Base-by-base conservation (phyloP, 495 filamentous ascomycete genomes). In the Echria macrotheca region DNA sequence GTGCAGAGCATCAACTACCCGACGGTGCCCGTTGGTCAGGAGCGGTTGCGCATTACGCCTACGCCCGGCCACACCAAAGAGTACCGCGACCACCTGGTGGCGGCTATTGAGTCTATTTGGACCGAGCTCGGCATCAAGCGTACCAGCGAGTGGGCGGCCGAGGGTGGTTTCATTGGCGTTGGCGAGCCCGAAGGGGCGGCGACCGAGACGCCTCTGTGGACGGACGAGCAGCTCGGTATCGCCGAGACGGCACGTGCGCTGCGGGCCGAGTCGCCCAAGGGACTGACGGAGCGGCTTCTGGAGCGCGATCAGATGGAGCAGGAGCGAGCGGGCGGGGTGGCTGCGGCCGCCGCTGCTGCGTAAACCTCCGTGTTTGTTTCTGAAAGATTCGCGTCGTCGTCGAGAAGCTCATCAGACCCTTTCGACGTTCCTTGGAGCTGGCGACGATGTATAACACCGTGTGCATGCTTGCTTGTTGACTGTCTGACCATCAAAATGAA, bases 1-100 rank as follows among this genome's bases (percentile, higher is more conserved):
- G 93, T 98, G 11, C 93, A 98, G 69, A 88, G 88, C 48, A 97
- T 98, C 77, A 98, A 98, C 71, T 98, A 97, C 69, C 93, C 93
- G 5, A 98, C 93, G 45, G 93, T 98, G 1, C 93, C 93, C 1
- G 86, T 91, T 4, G 93, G 93, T 11, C 88, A 98, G 71, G 93
- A 98, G 69, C 85, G 93, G 24, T 79, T 98, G 42, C 84, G 93
- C 55, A 86, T 98, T 65, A 98, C 93, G 6, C 93, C 93, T 0
- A 98, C 93, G 8, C 93, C 93, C 0, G 93, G 93, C 26, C 93
- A 98, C 62, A 81, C 79, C 43, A 83, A 83, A 63, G 75, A 85
- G 52, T 89, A 83, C 64, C 86, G 87, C 47, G 82, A 90, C 49
- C 81, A 96, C 53, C 80, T 98, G 5, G 83, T 95, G n/a, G 64